Evolutionary conservation across 352 stramenopile species (phyloP).

Genomic region (Pythium periplocum): DNA sequence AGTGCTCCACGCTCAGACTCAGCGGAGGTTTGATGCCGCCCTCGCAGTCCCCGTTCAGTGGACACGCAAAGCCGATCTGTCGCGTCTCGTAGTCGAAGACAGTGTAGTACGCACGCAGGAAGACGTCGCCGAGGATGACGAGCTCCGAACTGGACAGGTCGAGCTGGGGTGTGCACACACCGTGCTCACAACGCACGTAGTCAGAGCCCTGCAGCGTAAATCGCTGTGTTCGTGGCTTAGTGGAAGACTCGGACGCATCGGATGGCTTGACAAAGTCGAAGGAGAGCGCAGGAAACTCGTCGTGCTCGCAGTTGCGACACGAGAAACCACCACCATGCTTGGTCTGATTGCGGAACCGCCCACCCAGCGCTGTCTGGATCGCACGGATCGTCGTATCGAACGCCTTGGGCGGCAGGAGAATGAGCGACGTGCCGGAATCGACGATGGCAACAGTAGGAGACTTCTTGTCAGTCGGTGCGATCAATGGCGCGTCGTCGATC

Average conservation of each 20-base stretch:
- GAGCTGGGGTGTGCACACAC: constrained; percentile 25
- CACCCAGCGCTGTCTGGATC: constrained; percentile 15
- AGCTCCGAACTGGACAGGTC: constrained; percentile 20
- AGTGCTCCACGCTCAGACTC: neutral
- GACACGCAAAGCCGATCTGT: constrained; percentile 30
- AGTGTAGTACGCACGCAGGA: constrained; percentile 38
- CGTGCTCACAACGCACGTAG: constrained; percentile 31
- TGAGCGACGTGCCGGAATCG: constrained; percentile 34
- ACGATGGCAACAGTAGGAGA: constrained; percentile 17
- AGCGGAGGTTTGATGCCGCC: constrained; percentile 21
- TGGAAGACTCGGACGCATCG: neutral
- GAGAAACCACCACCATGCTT: constrained; percentile 8
- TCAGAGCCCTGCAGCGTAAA: constrained; percentile 30
- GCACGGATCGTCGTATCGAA: constrained; percentile 14
- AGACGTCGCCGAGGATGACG: constrained; percentile 30
- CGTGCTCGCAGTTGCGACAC: constrained; percentile 24
- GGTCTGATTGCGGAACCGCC: constrained; percentile 10
- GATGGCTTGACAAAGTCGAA: constrained; percentile 14
- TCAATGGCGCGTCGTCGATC: neutral
- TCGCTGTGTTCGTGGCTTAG: neutral
- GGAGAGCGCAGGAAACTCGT: constrained; percentile 23
- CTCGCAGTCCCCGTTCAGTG: constrained; percentile 6
- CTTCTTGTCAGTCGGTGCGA: neutral
- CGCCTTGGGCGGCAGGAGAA: constrained; percentile 18
- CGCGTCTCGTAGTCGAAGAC: constrained; percentile 25